Conservation (phyloP, 768 basidiomycete genomes). For the Suillus occidentalis region DNA sequence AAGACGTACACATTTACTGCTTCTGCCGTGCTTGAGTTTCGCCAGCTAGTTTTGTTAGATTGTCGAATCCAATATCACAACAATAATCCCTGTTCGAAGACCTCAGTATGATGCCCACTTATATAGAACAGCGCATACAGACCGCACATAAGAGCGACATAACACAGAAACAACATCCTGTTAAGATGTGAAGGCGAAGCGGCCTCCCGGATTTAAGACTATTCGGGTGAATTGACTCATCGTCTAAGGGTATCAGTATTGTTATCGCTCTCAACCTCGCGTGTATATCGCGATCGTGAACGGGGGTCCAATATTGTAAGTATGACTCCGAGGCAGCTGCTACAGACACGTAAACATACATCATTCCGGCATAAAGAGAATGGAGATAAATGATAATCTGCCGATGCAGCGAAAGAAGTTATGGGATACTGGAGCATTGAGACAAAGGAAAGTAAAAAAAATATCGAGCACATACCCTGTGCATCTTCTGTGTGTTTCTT, state of each 20-base stretch:
- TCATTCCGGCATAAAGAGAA: conserved; percentile 9
- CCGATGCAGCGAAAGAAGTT: background rate
- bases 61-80: background rate
- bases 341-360: conserved; percentile 8
- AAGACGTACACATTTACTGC: background rate
- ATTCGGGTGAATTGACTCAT: conserved; percentile 9
- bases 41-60: too few relatives aligned
- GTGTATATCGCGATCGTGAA: conserved; percentile 51
- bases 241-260: conserved; percentile 70
- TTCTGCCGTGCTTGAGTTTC: background rate
- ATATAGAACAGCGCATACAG: background rate
- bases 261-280: conserved; percentile 68
- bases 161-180: background rate
- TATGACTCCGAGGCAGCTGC: conserved; percentile 35
- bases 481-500: conserved; percentile 49
- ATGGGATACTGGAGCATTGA: background rate
- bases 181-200: background rate
- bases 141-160: background rate
- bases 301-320: conserved; percentile 55
- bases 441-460: background rate
- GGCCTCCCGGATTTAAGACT: background rate
- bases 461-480: conserved; percentile 32
- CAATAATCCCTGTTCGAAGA: background rate
- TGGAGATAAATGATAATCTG: conserved; percentile 1
- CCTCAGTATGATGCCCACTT: background rate